phyloP scores from a whole-genome alignment of 208 protist genomes.

The Wallacemonas sp. region DNA sequence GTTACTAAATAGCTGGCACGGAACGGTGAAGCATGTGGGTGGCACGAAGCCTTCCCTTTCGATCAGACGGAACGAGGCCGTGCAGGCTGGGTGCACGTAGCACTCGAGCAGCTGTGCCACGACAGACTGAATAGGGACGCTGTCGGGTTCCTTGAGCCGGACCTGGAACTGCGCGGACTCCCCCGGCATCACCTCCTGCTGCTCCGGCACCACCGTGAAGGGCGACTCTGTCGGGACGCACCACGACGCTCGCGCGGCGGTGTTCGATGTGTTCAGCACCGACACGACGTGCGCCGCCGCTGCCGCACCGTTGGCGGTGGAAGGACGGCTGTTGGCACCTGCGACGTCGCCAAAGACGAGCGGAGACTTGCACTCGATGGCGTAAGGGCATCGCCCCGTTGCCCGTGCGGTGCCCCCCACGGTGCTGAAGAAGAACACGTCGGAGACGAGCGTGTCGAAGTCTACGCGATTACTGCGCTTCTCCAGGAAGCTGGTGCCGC shows the following conservation, averaged over 20 bases:
- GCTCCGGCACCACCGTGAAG: constrained; percentile 55
- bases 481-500: background rate
- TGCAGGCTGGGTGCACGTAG: constrained; percentile 87
- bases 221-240: constrained; percentile 47
- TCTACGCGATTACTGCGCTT: constrained; percentile 15
- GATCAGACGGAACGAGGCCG: constrained; percentile 81
- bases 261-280: constrained; percentile 68
- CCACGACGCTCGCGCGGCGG: constrained; percentile 62
- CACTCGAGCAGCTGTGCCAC: constrained; percentile 78
- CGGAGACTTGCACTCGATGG: constrained; percentile 30
- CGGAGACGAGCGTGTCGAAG: constrained; percentile 4
- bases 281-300: constrained; percentile 32
- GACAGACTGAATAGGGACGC: background rate
- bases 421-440: constrained; percentile 7
- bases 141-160: constrained; percentile 5
- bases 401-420: background rate
- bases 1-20: constrained; percentile 52
- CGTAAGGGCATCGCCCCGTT: constrained; percentile 28
- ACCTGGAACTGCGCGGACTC: constrained; percentile 32
- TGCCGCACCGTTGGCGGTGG: background rate
- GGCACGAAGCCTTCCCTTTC: constrained; percentile 58
- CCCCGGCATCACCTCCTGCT: constrained; percentile 52
- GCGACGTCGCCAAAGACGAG: constrained; percentile 24
- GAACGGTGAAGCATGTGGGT: constrained; percentile 77
- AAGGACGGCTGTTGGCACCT: background rate